Percentiles rank a stretch among this genome's conserved stretches.
These are phyloP conservation scores for Hydnum rufescens DNA, from an alignment of 768 basidiomycete species.

Conservation along the genomic window DNA sequence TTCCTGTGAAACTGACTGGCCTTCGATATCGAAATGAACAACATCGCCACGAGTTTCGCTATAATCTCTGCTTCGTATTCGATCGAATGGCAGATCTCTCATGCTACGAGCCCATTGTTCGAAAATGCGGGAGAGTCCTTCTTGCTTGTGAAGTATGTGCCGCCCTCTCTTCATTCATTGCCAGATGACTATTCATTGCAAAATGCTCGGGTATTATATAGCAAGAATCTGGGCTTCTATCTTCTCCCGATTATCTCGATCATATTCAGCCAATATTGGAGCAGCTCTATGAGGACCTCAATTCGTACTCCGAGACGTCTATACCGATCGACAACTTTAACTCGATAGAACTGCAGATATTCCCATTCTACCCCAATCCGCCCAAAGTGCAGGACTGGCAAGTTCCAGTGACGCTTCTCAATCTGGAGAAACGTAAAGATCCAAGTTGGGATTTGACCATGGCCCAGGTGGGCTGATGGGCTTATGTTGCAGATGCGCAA, in stretches of 20 bases:
- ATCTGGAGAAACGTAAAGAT: slow-evolving; percentile 59
- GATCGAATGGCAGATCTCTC: slow-evolving; percentile 65
- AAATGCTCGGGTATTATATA: slow-evolving; percentile 14
- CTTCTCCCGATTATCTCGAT: slow-evolving; percentile 40
- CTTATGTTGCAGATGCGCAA: neutral
- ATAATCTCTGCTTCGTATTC: slow-evolving; percentile 94
- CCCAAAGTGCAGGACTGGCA: slow-evolving; percentile 82
- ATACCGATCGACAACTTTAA: slow-evolving; percentile 80
- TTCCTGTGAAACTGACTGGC: slow-evolving; percentile 54
- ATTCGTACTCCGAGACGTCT: slow-evolving; percentile 91
- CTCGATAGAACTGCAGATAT: slow-evolving; percentile 86
- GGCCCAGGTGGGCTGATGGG: slow-evolving; percentile 35
- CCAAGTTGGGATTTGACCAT: slow-evolving; percentile 95
- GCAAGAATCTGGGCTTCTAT: slow-evolving; percentile 83
- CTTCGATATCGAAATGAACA: slow-evolving; percentile 30
- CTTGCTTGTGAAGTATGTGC: slow-evolving; percentile 65
- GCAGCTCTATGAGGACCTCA: slow-evolving; percentile 91
- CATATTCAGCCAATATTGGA: slow-evolving; percentile 72
- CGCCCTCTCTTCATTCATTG: neutral
- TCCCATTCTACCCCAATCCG: slow-evolving; percentile 93
- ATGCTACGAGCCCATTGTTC: slow-evolving; percentile 88
- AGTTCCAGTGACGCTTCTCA: slow-evolving; percentile 80
- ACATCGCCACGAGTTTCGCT: slow-evolving; percentile 71
- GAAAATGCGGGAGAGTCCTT: slow-evolving; percentile 83
- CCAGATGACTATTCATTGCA: neutral